These are phyloP conservation scores for Conticribra weissflogii DNA, from an alignment of 108 stramenopile species.

Conservation along the genomic window DNA sequence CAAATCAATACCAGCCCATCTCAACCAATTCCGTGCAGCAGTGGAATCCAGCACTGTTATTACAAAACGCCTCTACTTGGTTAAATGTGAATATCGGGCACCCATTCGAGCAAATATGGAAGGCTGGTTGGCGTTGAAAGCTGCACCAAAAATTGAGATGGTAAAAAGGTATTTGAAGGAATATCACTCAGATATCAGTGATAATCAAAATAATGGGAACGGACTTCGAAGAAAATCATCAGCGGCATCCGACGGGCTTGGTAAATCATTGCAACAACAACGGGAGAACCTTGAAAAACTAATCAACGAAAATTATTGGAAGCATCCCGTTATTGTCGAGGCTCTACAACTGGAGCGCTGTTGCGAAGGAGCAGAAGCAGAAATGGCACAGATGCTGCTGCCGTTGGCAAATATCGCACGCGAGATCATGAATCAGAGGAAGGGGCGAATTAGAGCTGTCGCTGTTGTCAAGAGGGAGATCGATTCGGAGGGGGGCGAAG, in stretches of 20 bases:
- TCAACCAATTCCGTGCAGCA: constrained; percentile 80
- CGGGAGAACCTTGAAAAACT: constrained; percentile 33
- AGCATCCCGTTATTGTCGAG: constrained; percentile 71
- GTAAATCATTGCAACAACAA: constrained; percentile 20
- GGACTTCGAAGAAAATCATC: constrained; percentile 14
- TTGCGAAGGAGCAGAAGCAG: constrained; percentile 70
- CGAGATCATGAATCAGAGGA: constrained; percentile 60
- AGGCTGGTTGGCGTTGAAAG: constrained; percentile 70
- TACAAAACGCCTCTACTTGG: constrained; percentile 83
- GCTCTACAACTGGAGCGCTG: constrained; percentile 70
- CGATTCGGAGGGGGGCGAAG: constrained; percentile 29
- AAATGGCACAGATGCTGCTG: constrained; percentile 71
- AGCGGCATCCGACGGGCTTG: constrained; percentile 9
- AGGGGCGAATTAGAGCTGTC: constrained; percentile 57
- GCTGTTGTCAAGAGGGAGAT: constrained; percentile 49
- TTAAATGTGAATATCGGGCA: constrained; percentile 90
- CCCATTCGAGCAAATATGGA: constrained; percentile 87
- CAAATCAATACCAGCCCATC: constrained; percentile 52
- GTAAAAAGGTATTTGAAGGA: constrained; percentile 62
- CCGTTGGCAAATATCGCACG: constrained; percentile 81
- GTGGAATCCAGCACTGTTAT: constrained; percentile 79
- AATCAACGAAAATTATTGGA: constrained; percentile 59
- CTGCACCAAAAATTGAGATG: constrained; percentile 75
- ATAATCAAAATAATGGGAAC: not conserved
- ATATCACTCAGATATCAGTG: constrained; percentile 14